Evolutionary conservation across 1,284 basidiomycete genomes (phyloP).

Genomic region (Schizophyllum commune): DNA sequence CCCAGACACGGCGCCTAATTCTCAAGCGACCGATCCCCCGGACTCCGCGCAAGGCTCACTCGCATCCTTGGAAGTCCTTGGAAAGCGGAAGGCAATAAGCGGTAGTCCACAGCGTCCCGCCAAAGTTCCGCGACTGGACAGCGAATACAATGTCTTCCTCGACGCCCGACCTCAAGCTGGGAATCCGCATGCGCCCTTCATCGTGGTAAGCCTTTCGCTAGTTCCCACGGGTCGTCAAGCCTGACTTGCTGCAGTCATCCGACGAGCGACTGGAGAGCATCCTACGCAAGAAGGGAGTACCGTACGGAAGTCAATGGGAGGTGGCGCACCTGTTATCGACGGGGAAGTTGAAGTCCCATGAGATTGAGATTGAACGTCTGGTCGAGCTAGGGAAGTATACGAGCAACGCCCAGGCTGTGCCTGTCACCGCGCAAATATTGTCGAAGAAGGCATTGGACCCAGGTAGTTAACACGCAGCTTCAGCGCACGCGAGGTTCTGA

Average conservation of each 20-base stretch:
- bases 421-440: neutral
- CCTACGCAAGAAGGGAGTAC: neutral
- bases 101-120: neutral
- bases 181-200: neutral
- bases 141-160: neutral
- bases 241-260: neutral
- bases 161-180: neutral
- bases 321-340: neutral
- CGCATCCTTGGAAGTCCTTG: neutral
- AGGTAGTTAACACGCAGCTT: conserved; percentile 14
- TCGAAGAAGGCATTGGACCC: too few relatives aligned
- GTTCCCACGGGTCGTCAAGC: too few relatives aligned
- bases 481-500: conserved; percentile 19
- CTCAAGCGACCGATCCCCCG: neutral
- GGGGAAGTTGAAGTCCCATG: neutral
- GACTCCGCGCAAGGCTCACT: neutral
- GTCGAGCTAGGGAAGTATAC: neutral
- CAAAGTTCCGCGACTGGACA: neutral
- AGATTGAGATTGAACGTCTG: neutral
- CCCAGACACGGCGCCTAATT: neutral
- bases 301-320: neutral
- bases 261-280: neutral
- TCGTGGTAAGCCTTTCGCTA: neutral
- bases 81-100: neutral
- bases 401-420: neutral